Evolutionary conservation across 345 rosid genomes (phyloP).

Genomic region (Theobroma cacao): DNA sequence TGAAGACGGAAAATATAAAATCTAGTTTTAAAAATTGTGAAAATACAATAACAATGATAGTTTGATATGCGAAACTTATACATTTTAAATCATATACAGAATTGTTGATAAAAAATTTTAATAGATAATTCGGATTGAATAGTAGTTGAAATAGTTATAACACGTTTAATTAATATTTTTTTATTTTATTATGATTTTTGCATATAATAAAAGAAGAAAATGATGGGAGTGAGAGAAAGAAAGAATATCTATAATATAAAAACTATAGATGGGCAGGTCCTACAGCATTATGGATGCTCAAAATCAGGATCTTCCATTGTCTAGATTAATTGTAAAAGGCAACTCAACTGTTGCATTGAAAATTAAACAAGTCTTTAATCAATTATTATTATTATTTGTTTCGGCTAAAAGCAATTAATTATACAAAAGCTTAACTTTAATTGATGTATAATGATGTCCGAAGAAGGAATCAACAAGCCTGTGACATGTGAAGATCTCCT

Average conservation of each 20-base stretch:
- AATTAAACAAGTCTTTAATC: neutral
- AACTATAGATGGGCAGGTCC: conserved; percentile 16
- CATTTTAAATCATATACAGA: too few species aligned
- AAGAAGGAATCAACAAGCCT: conserved; percentile 23
- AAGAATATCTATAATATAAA: neutral
- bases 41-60: too few species aligned
- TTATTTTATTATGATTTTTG: neutral
- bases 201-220: neutral
- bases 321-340: conserved; percentile 20
- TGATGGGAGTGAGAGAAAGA: neutral
- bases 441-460: conserved; percentile 41
- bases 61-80: too few species aligned
- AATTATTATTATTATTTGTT: neutral
- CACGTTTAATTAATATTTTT: neutral
- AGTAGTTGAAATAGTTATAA: too few species aligned
- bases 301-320: conserved; percentile 30
- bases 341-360: conserved; percentile 12
- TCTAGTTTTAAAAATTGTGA: too few species aligned
- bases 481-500: conserved; percentile 50
- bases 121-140: too few species aligned
- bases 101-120: too few species aligned
- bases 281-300: conserved; percentile 25
- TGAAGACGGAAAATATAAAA: too few species aligned
- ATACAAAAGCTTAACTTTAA: conserved; percentile 24
- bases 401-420: conserved; percentile 13